Evolutionary conservation across 208 protist genomes (phyloP), one percentile per base, ranked within the genome.

Genomic region (Leishmania braziliensis): DNA sequence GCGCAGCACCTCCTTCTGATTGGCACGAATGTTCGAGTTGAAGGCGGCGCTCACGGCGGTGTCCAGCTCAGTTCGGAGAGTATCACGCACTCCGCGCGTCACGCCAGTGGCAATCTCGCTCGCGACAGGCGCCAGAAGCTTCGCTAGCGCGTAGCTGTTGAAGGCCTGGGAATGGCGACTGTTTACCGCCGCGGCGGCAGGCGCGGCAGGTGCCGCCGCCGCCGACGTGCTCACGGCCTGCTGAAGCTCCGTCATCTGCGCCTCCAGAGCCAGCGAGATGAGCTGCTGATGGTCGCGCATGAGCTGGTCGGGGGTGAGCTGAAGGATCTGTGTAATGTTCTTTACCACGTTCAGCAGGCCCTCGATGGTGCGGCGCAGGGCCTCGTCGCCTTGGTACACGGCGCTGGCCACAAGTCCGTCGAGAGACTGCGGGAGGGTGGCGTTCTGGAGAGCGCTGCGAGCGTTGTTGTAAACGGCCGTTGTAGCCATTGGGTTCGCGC

Each of bases 231-330:
- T 26, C 16, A 75, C 43, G 43, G 58, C 8, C 33, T 77, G 78
- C 86, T 96, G 93, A 51, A 98, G 88, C 87, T 96, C 91, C 63
- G 95, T 96, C 92, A 98, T 98, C 86, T 98, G 93, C 69, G 95
- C 95, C 86, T 98, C 93, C 48, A 98, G 86, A 14, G 92, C 88
- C 18, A 98, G 83, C 63, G 87, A 90, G 50, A 98, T 71, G 36
- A 98, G 88, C 85, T 95, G 90, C 77, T 95, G 86, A 74, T 95
- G 90, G 60, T 95, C 95, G 50, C 92, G 89, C 65, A 80, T 71
- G 73, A 96, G 77, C 79, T 92, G 91, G 16, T 90, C 88, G 1
- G 93, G 92, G 1, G 91, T 90, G 39, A 98, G 86, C 80, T 91
- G 65, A 14, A 95, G 82, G 46, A 98, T 94, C 60, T 98, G 82